Base-by-base conservation (phyloP, 768 basidiomycete genomes). In the Udeniomyces megalosporus region DNA sequence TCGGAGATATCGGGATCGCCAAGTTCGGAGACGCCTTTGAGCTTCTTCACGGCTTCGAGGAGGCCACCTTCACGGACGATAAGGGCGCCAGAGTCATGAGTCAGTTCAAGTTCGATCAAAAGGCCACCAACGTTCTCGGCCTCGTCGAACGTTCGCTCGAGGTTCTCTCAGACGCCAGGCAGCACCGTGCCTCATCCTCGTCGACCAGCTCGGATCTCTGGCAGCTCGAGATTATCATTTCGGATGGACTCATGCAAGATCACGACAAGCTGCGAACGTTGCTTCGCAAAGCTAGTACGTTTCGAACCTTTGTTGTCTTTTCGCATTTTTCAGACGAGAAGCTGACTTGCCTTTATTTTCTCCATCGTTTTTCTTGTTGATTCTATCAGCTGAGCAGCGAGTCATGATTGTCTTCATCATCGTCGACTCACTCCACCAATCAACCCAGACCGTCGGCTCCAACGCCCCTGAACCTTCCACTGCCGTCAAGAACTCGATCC, bases 161-260 rank as follows among this genome's bases (percentile, higher is more conserved):
- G 38, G 79, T 85, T 62, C 80, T 90, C 26, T 83, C 86, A 70
- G 78, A 77, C n/a, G 87, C 90, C 22, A 75, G 91, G 64, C 84
- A 87, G 68, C 77, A 79, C 26, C 80, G 81, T 48, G 72, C 78
- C 47, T 84, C 84, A 20, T 77, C 81, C 2, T 68, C 70, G 1
- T 67, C 69, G 22, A 79, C 82, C 4, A 80, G 84, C 6, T 80
- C 81, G 20, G 91, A 97, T 66, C 77, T 99, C 26, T 97, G 95
- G 95, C 95, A 99, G 71, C 79, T 99, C 58, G 82, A 96, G 73
- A 88, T 97, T 75, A 95, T 99, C 78, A 89, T 99, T 65, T 96
- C 91, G 17, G 95, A 99, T 69, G 95, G 95, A n/a, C 86, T 96
- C 67, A 97, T 92, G 71, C 90, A 97, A 72, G 88, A 95, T 70